phyloP scores from a whole-genome alignment of 2,329 filamentous ascomycete species.

The Trichoderma sp. region DNA sequence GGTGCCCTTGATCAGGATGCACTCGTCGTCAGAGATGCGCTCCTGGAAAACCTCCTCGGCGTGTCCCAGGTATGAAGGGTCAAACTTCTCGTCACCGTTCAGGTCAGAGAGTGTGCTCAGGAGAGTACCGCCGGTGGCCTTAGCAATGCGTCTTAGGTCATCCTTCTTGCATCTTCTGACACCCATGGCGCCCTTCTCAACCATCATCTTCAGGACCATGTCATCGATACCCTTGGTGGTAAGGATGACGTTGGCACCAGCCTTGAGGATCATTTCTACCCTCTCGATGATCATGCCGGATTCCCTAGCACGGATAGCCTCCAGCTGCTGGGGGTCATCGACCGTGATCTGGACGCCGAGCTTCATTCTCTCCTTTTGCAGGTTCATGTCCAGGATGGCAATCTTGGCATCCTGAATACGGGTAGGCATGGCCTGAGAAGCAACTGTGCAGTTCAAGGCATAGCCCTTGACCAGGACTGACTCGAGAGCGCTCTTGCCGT shows the following conservation, averaged over 20 bases:
- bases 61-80: constrained; percentile 81
- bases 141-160: constrained; percentile 91
- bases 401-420: constrained; percentile 93
- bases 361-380: constrained; percentile 99
- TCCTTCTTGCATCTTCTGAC: constrained; percentile 98
- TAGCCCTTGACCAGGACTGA: constrained; percentile 93
- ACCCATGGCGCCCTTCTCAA: constrained; percentile 93
- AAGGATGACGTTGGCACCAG: constrained; percentile 91
- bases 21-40: constrained; percentile 97
- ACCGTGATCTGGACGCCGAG: constrained; percentile 97
- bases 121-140: constrained; percentile 89
- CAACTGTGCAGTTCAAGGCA: constrained; percentile 96
- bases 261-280: constrained; percentile 96
- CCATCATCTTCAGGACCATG: constrained; percentile 86
- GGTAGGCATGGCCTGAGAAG: constrained; percentile 96
- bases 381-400: constrained; percentile 93
- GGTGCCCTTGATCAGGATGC: constrained; percentile 93
- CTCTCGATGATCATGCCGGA: constrained; percentile 89
- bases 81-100: constrained; percentile 96
- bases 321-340: constrained; percentile 93
- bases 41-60: constrained; percentile 98
- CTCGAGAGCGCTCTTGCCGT: constrained; percentile 88
- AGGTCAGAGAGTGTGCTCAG: constrained; percentile 92
- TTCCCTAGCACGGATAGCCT: constrained; percentile 93
- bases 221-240: constrained; percentile 99